Evolutionary conservation across 2,329 filamentous ascomycete genomes (phyloP), one percentile per base, ranked within the genome.

Genomic region (Fonsecaea nubica): DNA sequence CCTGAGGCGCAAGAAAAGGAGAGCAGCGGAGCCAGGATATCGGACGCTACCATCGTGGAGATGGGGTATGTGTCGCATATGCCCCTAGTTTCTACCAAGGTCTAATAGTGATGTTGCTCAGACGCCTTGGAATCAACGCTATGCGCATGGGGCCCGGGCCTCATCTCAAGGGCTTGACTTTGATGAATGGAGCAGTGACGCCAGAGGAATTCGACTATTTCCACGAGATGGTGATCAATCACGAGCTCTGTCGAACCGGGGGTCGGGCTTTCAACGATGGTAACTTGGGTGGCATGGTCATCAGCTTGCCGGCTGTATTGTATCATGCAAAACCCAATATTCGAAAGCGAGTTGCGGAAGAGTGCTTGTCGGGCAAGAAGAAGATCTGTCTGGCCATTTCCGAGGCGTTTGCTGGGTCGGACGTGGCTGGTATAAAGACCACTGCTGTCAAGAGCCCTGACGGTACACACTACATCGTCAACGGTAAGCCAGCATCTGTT

Each of bases 301-400:
- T 82, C 1, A 60, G 64, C 55, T 83, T 92, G 1, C 89, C 90
- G 0, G 89, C 89, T 0, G 83, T 92, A 48, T 75, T 91, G 72
- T 90, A 91, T 73, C 92, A 88, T 74, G 89, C 87, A 8, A 85
- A 80, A 72, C 75, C 78, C 62, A 75, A 85, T 71, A 78, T 92
- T 32, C 87, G 91, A 76, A 85, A 89, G 69, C 80, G 83, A 5
- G 87, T 89, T 68, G 78, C 92, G 5, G 89, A 90, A 0, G 88
- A 90, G 58, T 80, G 92, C 1, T 80, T 92, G 9, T 84, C 83
- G 0, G 88, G 89, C 3, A 83, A 82, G 74, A 91, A 88, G 77
- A 81, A 90, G 42, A 83, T 83, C 13, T 92, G 90, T 73, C 91
- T 92, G 69, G 90, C 90, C 5, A 92, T 92, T 72, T 92, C 90